Evolutionary conservation across 805 yeast species (phyloP), one percentile per base, ranked within the genome.

Genomic region (Wickerhamomyces pijperi): DNA sequence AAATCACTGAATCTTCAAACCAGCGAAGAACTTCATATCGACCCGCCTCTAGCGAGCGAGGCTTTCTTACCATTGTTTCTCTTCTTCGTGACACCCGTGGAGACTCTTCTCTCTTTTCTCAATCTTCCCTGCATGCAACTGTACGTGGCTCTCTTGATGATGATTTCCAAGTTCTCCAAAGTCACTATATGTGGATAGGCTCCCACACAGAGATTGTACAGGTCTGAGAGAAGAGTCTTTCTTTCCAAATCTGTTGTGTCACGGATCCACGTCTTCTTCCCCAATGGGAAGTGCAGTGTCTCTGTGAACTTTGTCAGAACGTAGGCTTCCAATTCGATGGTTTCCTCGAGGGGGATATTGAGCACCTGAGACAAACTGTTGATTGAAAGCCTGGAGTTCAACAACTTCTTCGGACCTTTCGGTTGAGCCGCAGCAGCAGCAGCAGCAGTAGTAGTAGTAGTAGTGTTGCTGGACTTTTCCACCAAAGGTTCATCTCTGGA

Each of bases 211-310:
- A 68, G 62, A 6, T 51, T 49, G 48, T 68, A 63, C 36, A 86
- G 64, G 37, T 66, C 60, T 19, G 65, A 64, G 19, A 82, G 60
- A 34, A 78, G 59, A 5, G 56, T 48, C 11, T 55, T 55, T 33
- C 95, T 65, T 44, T 72, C 70, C 4, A 57, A 60, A 38, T 66
- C 69, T 1, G 72, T 65, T 0, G 92, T 82, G 51, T 82, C 95
- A 45, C 94, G 67, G 34, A 83, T 78, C 95, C 95, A 86, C 0
- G 94, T 82, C 50, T 74, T 74, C 45, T 75, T 71, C 5, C 95
- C 95, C 21, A 86, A 56, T 21, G 79, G 76, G 58, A 83, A 85
- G 4, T 81, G 78, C 39, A 84, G 67, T 16, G 71, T 75, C 33
- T 68, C 63, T 34, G 67, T 70, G 44, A 79, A 69, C 32, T 78